These are phyloP conservation scores for Vitis vinifera DNA, from an alignment of 164 flowering plant species.

Conservation along the genomic window DNA sequence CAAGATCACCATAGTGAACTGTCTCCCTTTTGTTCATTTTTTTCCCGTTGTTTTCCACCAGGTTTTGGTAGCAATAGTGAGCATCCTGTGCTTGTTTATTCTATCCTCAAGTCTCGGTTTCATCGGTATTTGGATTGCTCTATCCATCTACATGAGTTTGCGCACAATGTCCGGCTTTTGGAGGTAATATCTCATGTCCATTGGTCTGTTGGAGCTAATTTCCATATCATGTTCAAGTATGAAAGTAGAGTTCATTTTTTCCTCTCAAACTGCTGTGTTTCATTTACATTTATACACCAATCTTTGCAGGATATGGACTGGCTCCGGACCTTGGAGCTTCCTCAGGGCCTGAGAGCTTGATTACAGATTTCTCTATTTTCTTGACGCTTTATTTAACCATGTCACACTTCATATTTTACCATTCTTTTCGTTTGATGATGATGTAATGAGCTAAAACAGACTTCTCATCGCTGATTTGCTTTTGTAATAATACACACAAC, in stretches of 20 bases:
- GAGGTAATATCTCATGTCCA: conserved; percentile 9
- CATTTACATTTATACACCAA: not conserved
- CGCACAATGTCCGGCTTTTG: conserved; percentile 19
- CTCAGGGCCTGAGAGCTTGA: conserved; percentile 21
- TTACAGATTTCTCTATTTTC: no score
- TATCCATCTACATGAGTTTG: conserved; percentile 22
- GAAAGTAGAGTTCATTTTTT: not conserved
- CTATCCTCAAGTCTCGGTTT: conserved; percentile 20
- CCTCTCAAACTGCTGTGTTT: not conserved
- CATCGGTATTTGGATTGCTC: conserved; percentile 29
- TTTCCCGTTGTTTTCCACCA: not conserved
- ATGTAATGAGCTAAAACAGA: no score
- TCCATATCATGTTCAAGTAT: no score
- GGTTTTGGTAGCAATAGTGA: conserved; percentile 24
- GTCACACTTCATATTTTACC: no score
- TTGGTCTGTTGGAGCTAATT: no score
- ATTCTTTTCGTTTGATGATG: no score
- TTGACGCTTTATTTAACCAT: no score
- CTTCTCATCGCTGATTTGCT: no score
- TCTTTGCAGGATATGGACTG: conserved; percentile 44
- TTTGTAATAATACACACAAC: no score
- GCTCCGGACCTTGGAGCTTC: conserved; percentile 54
- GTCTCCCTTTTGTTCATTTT: not conserved
- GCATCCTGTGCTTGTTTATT: conserved; percentile 8
- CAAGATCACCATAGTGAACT: no score